Evolutionary conservation across 352 stramenopile species (phyloP), one percentile per base, ranked within the genome.

Genomic region (Nothophytophthora sp.): DNA sequence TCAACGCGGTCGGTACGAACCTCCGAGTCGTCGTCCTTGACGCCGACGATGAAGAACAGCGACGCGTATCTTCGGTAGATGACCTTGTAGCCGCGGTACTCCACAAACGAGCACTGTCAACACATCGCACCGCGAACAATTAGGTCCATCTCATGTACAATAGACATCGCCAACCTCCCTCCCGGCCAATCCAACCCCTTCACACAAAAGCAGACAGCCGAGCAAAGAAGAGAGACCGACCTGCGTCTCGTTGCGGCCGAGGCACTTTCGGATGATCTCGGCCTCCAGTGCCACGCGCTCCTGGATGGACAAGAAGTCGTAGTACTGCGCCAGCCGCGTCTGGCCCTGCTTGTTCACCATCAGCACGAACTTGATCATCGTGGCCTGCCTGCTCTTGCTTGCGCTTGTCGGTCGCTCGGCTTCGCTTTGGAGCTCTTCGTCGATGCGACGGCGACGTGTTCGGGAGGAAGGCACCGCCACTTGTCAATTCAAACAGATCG

Each of bases 301-400:
- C 52, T 98, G 92, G 74, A 99, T 99, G 25, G 92, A 91, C 46
- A 99, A 85, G 83, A 98, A 99, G 84, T 99, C 96, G 67, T 99
- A 99, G 77, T 99, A 99, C 49, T 97, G 97, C 6, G 97, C 98
- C 43, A 99, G 84, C n/a, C 98, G 90, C 41, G 97, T 99, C 81
- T 99, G 98, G 34, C 98, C 98, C 71, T 99, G 97, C 80, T 99
- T 99, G 77, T 99, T 98, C 50, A 98, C 95, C 90, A 98, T 97
- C 36, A 98, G 61, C 46, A 98, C 84, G 64, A 98, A 98, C 76
- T 98, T 96, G 63, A 98, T 97, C 90, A 97, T 98, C 44, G 29
- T 59, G 43, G 10, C 48, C 23, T n/a, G n/a, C n/a, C n/a, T n/a
- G n/a, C n/a, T n/a, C n/a, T n/a, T n/a, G n/a, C n/a, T n/a, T n/a